Evolutionary conservation across 495 filamentous ascomycete species (phyloP).

Genomic region (Pyrenula massariospora): DNA sequence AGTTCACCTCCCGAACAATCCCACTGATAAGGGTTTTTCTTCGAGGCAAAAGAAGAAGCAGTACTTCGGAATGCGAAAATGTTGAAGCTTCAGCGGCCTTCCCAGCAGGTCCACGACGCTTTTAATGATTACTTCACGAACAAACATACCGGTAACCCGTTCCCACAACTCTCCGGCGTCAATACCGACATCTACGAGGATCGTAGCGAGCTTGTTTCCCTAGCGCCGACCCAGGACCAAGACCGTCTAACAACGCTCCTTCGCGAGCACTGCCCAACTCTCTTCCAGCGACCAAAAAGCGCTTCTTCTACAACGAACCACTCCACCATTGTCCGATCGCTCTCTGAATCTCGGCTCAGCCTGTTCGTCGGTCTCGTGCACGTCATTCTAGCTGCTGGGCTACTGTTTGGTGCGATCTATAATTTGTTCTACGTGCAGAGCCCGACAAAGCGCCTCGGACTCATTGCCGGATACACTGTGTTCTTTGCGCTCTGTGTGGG

Average conservation of each 20-base stretch:
- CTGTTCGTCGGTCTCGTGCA: slow-evolving; percentile 4
- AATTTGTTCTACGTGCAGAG: slow-evolving; percentile 6
- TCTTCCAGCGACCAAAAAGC: not conserved
- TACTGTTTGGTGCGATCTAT: slow-evolving; percentile 16
- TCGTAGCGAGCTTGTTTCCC: slow-evolving; percentile 1
- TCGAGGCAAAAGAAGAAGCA: no score
- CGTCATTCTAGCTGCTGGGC: slow-evolving; percentile 8
- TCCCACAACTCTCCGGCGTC: not conserved
- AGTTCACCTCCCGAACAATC: no score
- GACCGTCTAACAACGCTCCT: slow-evolving; percentile 3
- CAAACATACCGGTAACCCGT: no score
- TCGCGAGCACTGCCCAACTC: slow-evolving; percentile 1
- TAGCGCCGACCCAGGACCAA: not conserved
- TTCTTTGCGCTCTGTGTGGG: slow-evolving; percentile 13
- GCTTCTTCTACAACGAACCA: no score
- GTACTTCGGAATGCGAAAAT: slow-evolving; percentile 8
- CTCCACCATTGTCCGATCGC: not conserved
- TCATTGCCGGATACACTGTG: slow-evolving; percentile 14
- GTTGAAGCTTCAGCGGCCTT: slow-evolving; percentile 1
- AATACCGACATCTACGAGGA: not conserved
- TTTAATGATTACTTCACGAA: slow-evolving; percentile 3
- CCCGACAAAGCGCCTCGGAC: slow-evolving; percentile 7
- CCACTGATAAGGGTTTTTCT: no score
- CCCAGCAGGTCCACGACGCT: not conserved
- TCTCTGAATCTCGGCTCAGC: not conserved